phyloP scores from a whole-genome alignment of 1,284 basidiomycete species.

The Puccinia polysora region DNA sequence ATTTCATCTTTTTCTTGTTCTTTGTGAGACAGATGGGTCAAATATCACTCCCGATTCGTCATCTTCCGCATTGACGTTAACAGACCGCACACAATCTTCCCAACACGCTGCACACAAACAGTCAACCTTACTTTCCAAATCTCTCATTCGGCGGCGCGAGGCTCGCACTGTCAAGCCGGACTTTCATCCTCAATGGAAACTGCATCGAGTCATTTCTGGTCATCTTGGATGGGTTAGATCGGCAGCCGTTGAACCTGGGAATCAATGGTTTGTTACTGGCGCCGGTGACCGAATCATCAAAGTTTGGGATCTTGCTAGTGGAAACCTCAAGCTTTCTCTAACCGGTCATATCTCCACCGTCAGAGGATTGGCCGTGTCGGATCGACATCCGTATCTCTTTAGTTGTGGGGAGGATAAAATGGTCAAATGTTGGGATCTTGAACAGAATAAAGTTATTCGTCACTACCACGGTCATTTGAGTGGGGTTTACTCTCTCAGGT shows the following conservation, averaged over 20 bases:
- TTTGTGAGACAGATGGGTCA: slow-evolving; percentile 28
- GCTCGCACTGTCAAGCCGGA: slow-evolving; percentile 86
- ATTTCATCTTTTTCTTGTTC: slow-evolving; percentile 58
- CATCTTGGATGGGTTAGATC: slow-evolving; percentile 98
- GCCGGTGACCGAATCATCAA: slow-evolving; percentile 98
- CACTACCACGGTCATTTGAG: slow-evolving; percentile 97
- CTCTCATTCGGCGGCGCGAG: slow-evolving; percentile 81
- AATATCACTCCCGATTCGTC: slow-evolving; percentile 1
- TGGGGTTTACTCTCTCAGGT: slow-evolving; percentile 79
- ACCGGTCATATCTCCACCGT: slow-evolving; percentile 98
- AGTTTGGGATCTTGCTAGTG: slow-evolving; percentile 97
- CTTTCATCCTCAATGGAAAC: slow-evolving; percentile 90
- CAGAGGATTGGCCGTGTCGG: slow-evolving; percentile 83
- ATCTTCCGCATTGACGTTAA: slow-evolving; percentile 46
- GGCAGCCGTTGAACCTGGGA: slow-evolving; percentile 91
- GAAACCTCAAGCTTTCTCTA: slow-evolving; percentile 87
- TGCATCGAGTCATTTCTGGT: slow-evolving; percentile 91
- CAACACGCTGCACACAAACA: slow-evolving; percentile 52
- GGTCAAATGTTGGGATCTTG: slow-evolving; percentile 99
- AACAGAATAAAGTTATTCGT: slow-evolving; percentile 96
- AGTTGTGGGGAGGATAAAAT: slow-evolving; percentile 99
- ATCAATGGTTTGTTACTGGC: slow-evolving; percentile 97
- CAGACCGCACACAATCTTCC: slow-evolving; percentile 21
- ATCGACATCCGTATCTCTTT: slow-evolving; percentile 92
- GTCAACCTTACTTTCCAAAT: slow-evolving; percentile 66